Conservation (phyloP, 2,329 filamentous ascomycete species). For the Diaporthe humulicola region DNA sequence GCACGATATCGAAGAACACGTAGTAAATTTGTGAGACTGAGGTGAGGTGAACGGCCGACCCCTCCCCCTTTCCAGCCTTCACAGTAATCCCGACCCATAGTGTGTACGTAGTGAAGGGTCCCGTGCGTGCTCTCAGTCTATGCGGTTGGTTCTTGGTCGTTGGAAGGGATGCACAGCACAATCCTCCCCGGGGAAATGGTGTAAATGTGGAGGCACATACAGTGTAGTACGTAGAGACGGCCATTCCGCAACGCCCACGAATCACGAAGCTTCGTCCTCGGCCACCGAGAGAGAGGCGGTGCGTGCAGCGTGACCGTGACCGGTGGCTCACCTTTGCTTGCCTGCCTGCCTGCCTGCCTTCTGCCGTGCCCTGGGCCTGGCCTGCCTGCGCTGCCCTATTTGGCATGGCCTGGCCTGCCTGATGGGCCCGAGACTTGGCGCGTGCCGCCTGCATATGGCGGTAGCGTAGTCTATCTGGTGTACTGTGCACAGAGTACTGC, state of each 20-base stretch:
- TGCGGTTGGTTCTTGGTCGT: neutral
- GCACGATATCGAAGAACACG: neutral
- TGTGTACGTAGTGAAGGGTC: neutral
- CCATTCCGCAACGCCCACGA: constrained; percentile 14
- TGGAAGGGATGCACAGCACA: neutral
- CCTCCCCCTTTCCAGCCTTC: neutral
- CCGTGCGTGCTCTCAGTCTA: neutral
- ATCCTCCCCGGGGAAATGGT: neutral
- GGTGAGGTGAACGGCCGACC: neutral
- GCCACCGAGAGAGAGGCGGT: constrained; percentile 17
- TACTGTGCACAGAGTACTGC: no score
- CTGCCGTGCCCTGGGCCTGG: neutral
- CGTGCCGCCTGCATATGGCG: neutral
- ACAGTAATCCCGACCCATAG: neutral
- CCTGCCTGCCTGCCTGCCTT: neutral
- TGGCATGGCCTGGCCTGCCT: neutral
- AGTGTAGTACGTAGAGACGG: neutral
- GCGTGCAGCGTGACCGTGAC: constrained; percentile 11
- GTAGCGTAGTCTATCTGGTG: neutral
- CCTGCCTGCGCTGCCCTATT: neutral
- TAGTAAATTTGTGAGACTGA: neutral
- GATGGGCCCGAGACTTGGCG: constrained; percentile 11
- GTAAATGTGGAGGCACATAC: neutral
- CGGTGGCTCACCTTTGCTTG: neutral
- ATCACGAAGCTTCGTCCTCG: constrained; percentile 9